A percentile compares a stretch with the other conserved stretches of the same genome.
phyloP scores from a whole-genome alignment of 345 rosid species.

The Limnanthes douglasii region DNA sequence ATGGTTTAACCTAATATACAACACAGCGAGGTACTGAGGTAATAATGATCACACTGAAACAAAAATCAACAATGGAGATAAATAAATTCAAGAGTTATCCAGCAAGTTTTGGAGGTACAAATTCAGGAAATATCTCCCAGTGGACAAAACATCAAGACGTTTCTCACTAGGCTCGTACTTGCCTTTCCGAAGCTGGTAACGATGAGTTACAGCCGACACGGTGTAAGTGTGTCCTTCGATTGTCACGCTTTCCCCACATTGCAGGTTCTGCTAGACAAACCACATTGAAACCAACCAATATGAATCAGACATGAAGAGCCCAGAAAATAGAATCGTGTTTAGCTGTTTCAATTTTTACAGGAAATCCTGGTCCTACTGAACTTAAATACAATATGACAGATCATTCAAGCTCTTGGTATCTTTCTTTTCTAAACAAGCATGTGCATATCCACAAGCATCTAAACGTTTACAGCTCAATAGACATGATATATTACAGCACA shows the following conservation, averaged over 20 bases:
- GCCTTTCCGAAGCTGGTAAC: slow-evolving; percentile 87
- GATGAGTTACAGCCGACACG: slow-evolving; percentile 65
- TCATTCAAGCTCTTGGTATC: slow-evolving; percentile 6
- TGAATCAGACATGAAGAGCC: slow-evolving; percentile 1
- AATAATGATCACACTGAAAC: too few species aligned
- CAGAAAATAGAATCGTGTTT: neutral
- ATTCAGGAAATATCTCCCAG: slow-evolving; percentile 66
- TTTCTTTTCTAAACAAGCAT: slow-evolving; percentile 6
- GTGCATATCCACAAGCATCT: slow-evolving; percentile 3
- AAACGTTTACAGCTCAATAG: slow-evolving; percentile 11
- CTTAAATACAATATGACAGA: slow-evolving; percentile 7
- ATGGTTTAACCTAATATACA: too few species aligned
- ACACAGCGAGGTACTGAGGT: too few species aligned
- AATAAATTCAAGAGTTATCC: slow-evolving; percentile 38
- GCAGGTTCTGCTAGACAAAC: slow-evolving; percentile 48
- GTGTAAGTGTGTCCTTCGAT: slow-evolving; percentile 79
- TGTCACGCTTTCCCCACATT: slow-evolving; percentile 79
- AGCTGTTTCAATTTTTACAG: neutral
- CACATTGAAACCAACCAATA: slow-evolving; percentile 1
- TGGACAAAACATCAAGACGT: slow-evolving; percentile 72
- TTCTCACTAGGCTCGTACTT: slow-evolving; percentile 84
- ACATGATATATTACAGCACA: slow-evolving; percentile 7
- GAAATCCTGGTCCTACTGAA: slow-evolving; percentile 3
- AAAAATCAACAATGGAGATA: slow-evolving; percentile 5
- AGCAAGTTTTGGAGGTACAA: slow-evolving; percentile 56